Conservation (phyloP, 805 yeast species). For the Lipomyces spencermartinsiae region DNA sequence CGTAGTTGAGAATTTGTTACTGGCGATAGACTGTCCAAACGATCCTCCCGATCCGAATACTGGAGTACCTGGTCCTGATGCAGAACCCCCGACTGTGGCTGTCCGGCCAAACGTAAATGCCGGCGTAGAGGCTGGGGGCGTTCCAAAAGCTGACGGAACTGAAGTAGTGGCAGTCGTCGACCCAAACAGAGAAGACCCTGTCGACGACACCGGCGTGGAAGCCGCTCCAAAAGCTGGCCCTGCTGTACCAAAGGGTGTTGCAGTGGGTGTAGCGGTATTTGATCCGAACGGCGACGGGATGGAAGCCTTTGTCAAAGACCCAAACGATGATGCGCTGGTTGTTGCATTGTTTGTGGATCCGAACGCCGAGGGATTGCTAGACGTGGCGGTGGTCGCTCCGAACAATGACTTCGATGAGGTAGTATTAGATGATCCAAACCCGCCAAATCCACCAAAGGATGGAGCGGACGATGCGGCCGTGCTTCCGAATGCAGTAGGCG, state of each 20-base stretch:
- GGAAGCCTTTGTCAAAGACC: not conserved
- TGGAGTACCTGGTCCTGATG: not conserved
- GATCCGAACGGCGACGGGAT: slow-evolving; percentile 7
- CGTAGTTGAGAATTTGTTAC: slow-evolving; percentile 8
- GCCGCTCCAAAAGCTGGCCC: slow-evolving; percentile 9
- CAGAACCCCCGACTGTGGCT: slow-evolving; percentile 26
- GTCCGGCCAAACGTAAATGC: slow-evolving; percentile 32
- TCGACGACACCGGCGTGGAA: slow-evolving; percentile 8
- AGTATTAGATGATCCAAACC: slow-evolving; percentile 11
- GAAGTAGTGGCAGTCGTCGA: slow-evolving; percentile 30
- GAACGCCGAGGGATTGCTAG: not conserved
- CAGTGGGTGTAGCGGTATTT: slow-evolving; percentile 7
- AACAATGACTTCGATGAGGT: slow-evolving; percentile 11
- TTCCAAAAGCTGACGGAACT: slow-evolving; percentile 26
- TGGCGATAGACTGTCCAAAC: slow-evolving; percentile 14
- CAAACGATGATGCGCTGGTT: slow-evolving; percentile 9
- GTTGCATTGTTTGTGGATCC: not conserved
- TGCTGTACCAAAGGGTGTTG: slow-evolving; percentile 12
- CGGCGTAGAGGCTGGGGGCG: slow-evolving; percentile 23
- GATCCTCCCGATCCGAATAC: slow-evolving; percentile 9
- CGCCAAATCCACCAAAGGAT: slow-evolving; percentile 9
- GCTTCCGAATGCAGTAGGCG: slow-evolving; percentile 11
- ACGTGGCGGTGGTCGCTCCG: slow-evolving; percentile 4
- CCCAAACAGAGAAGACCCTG: slow-evolving; percentile 14
- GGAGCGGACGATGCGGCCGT: slow-evolving; percentile 6